phyloP scores from a whole-genome alignment of 169 alveolate genomes.

The Plasmodium ovale region DNA sequence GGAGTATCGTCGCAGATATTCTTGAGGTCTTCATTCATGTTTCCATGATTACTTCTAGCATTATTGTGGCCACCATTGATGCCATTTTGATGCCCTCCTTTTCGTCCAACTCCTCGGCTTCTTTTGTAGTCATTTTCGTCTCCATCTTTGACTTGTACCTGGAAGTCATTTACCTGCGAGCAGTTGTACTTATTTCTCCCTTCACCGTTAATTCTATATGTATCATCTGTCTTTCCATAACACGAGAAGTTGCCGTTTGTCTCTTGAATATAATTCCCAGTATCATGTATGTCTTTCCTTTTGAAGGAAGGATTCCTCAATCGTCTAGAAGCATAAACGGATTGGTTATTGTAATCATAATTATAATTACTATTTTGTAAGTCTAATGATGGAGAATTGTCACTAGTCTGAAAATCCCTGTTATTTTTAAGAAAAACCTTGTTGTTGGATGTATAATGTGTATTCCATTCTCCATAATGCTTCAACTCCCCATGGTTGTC shows the following conservation, averaged over 20 bases:
- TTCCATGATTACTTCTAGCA: background rate
- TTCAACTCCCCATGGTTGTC: background rate
- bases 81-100: background rate
- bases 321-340: background rate
- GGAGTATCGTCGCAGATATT: background rate
- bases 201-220: conserved; percentile 1
- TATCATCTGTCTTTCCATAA: conserved; percentile 10
- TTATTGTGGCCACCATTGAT: background rate
- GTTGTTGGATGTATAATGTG: background rate
- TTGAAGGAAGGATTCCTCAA: background rate
- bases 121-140: too few species aligned
- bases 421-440: background rate
- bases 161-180: background rate
- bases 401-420: background rate
- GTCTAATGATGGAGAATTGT: background rate
- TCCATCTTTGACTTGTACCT: too few species aligned
- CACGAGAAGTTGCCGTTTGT: conserved; percentile 1
- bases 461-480: background rate
- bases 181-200: background rate
- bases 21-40: conserved; percentile 7
- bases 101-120: too few species aligned
- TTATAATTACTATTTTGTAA: conserved; percentile 13
- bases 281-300: background rate
- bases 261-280: background rate
- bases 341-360: too few species aligned